Evolutionary conservation across 1,284 basidiomycete species (phyloP), one percentile per base, ranked within the genome.

Genomic region (Apiotrichum gracile): DNA sequence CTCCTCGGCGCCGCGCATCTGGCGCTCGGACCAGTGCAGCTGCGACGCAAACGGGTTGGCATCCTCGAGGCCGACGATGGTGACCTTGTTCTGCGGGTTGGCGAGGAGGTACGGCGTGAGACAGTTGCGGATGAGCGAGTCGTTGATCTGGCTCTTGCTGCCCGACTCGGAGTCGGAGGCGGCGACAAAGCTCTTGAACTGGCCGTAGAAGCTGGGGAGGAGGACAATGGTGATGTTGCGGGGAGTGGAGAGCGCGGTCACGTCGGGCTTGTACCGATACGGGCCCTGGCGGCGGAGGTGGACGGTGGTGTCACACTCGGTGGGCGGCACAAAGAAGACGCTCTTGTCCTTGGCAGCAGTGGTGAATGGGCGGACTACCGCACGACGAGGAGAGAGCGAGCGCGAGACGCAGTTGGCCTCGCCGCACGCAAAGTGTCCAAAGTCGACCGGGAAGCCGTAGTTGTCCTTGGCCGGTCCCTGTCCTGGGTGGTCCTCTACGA

Each of bases 11-110:
- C 10, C 38, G 27, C 47, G 47, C 19, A 13, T 2, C 8, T 41
- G 16, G 19, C 42, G 41, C 1, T 10, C 12, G 19, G 22, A 12
- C 48, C 48, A 54, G 43, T 50, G 48, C 16, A 14, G 8, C 9
- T 42, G 33, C 0, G 31, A n/a, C 4, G 31, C 48, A 35, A 41
- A 50, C 5, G 53, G 48, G 26, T 49, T 44, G 29, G 43, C 38
- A 16, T 46, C 33, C 33, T 54, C 53, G 14, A 38, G 37, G 5
- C 53, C 53, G 24, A 54, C 53, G 13, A 54, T 41, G 2, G 29
- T 31, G 26, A 42, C 7, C 6, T 16, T 27, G 41, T 42, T 19
- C 17, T 42, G 25, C 16, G 41, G 41, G 41, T 42, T 16, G 14
- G 24, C 25, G 26, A 42, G 41, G 14, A 42, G 6, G 41, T 42